These are phyloP conservation scores for Colletotrichum sp. DNA, from an alignment of 2,329 filamentous ascomycete genomes.

Conservation along the genomic window DNA sequence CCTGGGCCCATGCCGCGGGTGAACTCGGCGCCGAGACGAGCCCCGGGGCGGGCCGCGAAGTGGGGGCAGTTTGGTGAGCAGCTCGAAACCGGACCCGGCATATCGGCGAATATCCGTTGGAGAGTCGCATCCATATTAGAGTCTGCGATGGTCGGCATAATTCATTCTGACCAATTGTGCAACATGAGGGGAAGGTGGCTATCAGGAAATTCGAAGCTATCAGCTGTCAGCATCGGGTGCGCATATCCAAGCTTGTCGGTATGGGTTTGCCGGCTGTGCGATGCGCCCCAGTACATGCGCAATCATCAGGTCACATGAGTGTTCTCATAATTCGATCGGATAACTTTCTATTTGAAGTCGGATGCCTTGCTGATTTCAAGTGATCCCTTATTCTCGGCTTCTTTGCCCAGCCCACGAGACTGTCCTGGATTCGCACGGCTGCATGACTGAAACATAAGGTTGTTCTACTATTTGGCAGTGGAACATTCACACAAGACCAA, in stretches of 20 bases:
- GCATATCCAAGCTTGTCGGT: background rate
- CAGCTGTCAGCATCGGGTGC: background rate
- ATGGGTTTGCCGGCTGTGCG: background rate
- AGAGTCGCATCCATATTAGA: rapidly evolving
- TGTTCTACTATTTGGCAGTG: background rate
- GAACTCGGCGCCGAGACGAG: background rate
- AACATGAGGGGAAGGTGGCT: rapidly evolving
- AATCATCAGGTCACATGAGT: background rate
- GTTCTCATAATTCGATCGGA: background rate
- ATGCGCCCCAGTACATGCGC: background rate
- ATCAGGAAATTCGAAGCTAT: rapidly evolving
- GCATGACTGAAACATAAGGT: background rate
- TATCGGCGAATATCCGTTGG: background rate
- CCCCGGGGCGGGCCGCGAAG: background rate
- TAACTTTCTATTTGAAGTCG: background rate
- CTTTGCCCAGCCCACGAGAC: background rate
- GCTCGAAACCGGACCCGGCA: background rate
- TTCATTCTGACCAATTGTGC: rapidly evolving
- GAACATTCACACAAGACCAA: background rate
- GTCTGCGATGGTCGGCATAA: background rate
- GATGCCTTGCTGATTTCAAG: background rate
- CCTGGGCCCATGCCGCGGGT: background rate
- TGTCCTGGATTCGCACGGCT: background rate
- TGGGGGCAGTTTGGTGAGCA: background rate
- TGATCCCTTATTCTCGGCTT: background rate